phyloP scores from a whole-genome alignment of 2,329 filamentous ascomycete species.

The Fusarium sp. region DNA sequence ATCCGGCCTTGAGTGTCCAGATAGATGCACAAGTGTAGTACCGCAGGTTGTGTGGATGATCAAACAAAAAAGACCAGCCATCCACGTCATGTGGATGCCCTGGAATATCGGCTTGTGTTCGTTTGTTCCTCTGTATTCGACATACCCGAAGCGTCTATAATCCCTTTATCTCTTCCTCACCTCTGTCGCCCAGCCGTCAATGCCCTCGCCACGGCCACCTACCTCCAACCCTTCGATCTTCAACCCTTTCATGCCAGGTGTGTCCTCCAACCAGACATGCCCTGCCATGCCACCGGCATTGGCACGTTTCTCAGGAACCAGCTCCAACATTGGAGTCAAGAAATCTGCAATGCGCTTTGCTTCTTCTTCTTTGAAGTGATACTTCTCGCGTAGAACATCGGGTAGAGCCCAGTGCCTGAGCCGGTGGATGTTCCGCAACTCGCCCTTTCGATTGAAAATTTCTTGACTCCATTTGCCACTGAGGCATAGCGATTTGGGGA shows the following conservation, averaged over 20 bases:
- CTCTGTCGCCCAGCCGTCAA: slow-evolving; percentile 92
- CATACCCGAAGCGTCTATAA: slow-evolving; percentile 33
- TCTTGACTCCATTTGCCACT: slow-evolving; percentile 98
- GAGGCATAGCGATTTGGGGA: slow-evolving; percentile 91
- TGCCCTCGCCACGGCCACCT: slow-evolving; percentile 87
- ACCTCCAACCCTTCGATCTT: slow-evolving; percentile 79
- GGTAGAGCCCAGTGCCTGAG: slow-evolving; percentile 95
- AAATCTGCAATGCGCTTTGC: slow-evolving; percentile 83
- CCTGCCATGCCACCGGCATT: slow-evolving; percentile 97
- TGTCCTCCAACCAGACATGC: slow-evolving; percentile 84
- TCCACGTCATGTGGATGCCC: slow-evolving; percentile 16
- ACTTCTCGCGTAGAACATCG: slow-evolving; percentile 94
- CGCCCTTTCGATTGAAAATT: slow-evolving; percentile 98
- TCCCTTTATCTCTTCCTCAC: slow-evolving; percentile 78
- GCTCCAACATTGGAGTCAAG: slow-evolving; percentile 88
- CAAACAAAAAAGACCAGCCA: slow-evolving; percentile 28
- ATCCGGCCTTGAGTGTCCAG: slow-evolving; percentile 27
- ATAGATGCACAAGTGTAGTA: slow-evolving; percentile 23
- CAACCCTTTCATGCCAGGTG: slow-evolving; percentile 86
- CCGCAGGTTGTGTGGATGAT: slow-evolving; percentile 19
- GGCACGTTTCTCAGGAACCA: slow-evolving; percentile 86
- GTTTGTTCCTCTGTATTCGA: slow-evolving; percentile 40
- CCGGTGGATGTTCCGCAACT: slow-evolving; percentile 96
- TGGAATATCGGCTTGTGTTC: slow-evolving; percentile 32
- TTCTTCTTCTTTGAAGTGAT: slow-evolving; percentile 90